phyloP scores from a whole-genome alignment of 2,329 filamentous ascomycete species.

The Delphinella strobiligena region DNA sequence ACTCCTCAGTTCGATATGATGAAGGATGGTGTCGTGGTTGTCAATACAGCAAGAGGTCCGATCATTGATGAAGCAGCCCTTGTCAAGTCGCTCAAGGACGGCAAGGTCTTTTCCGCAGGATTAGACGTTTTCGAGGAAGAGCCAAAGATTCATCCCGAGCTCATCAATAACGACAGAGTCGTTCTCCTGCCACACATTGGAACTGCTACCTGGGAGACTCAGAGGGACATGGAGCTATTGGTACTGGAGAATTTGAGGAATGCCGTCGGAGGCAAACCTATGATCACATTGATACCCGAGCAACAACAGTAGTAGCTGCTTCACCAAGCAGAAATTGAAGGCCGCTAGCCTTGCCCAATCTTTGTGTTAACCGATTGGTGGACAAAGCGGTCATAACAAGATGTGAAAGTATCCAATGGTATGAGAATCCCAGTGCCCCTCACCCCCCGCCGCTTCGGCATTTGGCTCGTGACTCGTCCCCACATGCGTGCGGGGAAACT shows the following conservation, averaged over 20 bases:
- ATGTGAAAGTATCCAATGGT: too few relatives aligned
- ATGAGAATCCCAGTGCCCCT: too few relatives aligned
- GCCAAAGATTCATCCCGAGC: conserved; percentile 39
- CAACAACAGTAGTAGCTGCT: conserved; percentile 35
- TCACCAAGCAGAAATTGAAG: too few relatives aligned
- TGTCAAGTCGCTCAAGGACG: conserved; percentile 40
- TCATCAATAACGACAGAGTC: conserved; percentile 36
- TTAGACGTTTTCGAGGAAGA: conserved; percentile 49
- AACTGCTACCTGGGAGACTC: conserved; percentile 47
- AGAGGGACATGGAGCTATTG: conserved; percentile 49
- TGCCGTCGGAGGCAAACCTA: conserved; percentile 42
- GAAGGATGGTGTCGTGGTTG: conserved; percentile 44
- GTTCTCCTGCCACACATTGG: conserved; percentile 50
- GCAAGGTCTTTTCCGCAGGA: conserved; percentile 42
- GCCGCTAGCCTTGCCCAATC: too few relatives aligned
- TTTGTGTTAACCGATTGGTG: too few relatives aligned
- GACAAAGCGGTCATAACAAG: too few relatives aligned
- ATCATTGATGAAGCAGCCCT: conserved; percentile 46
- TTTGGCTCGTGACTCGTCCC: too few relatives aligned
- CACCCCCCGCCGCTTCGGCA: too few relatives aligned
- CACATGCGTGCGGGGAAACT: too few relatives aligned
- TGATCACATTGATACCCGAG: conserved; percentile 50
- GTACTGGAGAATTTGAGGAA: conserved; percentile 46
- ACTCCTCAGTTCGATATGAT: conserved; percentile 38
- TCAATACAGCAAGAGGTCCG: conserved; percentile 47